phyloP scores from a whole-genome alignment of 139 green algal species.

The Closterium sp. region DNA sequence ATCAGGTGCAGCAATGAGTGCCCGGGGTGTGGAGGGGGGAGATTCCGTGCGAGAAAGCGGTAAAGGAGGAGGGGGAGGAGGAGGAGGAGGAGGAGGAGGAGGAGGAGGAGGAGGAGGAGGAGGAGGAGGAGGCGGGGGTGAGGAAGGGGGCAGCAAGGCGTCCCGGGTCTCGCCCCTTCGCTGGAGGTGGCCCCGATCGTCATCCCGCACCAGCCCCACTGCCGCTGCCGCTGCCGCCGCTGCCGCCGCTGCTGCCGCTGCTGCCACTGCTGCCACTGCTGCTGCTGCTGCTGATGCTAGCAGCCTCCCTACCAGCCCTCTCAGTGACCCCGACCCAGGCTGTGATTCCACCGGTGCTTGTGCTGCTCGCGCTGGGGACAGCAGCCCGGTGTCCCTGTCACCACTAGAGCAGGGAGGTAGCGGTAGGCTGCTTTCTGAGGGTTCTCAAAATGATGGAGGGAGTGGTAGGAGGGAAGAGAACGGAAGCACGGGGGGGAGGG shows the following conservation, averaged over 20 bases:
- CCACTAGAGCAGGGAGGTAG: neutral
- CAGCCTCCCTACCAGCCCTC: neutral
- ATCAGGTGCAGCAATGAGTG: neutral
- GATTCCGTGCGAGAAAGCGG: neutral
- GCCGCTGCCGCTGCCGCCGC: neutral
- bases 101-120: too few species aligned
- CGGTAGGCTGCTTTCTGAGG: too few species aligned
- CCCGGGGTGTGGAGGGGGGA: too few species aligned
- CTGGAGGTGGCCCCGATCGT: neutral
- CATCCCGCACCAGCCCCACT: neutral
- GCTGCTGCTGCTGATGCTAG: neutral
- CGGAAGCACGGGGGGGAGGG: neutral
- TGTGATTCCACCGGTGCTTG: neutral
- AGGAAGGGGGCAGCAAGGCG: neutral
- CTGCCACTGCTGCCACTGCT: neutral
- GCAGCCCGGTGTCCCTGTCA: neutral
- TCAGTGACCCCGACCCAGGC: neutral
- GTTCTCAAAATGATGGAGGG: too few species aligned
- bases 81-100: too few species aligned
- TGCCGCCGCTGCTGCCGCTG: neutral
- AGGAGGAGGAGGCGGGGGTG: neutral
- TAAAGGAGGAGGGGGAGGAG: neutral
- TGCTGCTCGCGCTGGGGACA: too few species aligned
- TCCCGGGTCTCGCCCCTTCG: neutral
- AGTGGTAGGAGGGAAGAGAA: neutral